Evolutionary conservation across 2,329 filamentous ascomycete genomes (phyloP), one percentile per base, ranked within the genome.

Genomic region (Xylariaceae sp.): DNA sequence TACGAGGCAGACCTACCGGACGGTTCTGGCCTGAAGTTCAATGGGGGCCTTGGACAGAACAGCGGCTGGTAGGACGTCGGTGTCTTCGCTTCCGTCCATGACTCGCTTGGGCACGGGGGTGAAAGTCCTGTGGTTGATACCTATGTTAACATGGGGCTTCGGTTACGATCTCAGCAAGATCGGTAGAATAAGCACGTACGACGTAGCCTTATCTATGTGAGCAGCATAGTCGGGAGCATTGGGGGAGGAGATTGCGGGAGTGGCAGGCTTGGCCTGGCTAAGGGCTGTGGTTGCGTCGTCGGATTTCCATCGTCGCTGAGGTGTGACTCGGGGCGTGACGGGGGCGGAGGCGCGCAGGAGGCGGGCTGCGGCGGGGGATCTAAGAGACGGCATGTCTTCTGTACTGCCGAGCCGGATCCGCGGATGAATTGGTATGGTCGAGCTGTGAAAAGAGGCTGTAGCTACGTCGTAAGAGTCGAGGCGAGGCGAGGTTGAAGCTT

Each of bases 1-100:
- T 17, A 39, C 38, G 42, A 5, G 44, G 11, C 11, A 31, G 18
- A 45, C 79, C 55, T 84, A 96, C 91, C 92, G 87, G 63, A 97
- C 95, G 61, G 88, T 92, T 62, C 94, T 85, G 56, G 89, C 91
- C 75, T 99, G 91, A 15, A 99, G 82, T 68, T 99, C 95, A 49
- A 91, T 82, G 30, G 94, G 95, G 42, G 94, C 94, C 44, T 92
- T 94, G 3, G 94, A 97, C 31, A 96, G 78, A 27, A 94, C 81
- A 52, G 90, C 90, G 22, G 92, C 94, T 45, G 91, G 83, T 39
- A 94, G 78, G 51, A 83, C 75, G 4, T 86, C 81, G 36, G 77
- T 81, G 39, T 86, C 83, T 73, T 97, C 92, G 66, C 87, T 95
- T 63, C 91, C 94, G 66, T 96, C 86, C 81, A 96, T 90, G 53